Conservation (phyloP, 176 grass and related monocot genomes). For the Aegilops sharonensis region DNA sequence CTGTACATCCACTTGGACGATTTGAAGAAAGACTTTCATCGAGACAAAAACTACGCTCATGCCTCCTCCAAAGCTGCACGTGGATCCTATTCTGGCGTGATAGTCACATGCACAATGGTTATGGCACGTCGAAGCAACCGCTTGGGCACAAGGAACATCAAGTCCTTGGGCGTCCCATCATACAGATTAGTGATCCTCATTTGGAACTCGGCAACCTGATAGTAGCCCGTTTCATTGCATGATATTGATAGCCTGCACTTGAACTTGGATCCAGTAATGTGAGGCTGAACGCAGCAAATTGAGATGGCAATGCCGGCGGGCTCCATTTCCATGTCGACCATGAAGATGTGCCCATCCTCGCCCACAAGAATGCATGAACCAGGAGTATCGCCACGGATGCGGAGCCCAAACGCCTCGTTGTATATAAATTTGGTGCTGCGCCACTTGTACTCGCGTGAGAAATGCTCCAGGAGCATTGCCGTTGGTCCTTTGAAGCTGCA, state of each 20-base stretch:
- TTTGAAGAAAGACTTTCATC: too few relatives aligned
- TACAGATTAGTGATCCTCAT: neutral
- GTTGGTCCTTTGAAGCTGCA: neutral
- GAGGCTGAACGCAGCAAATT: neutral
- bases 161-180: neutral
- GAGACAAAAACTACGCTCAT: neutral
- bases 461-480: neutral
- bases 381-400: too few relatives aligned
- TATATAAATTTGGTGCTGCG: too few relatives aligned
- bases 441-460: neutral
- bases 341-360: neutral
- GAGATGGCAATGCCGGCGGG: neutral
- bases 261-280: neutral
- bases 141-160: neutral
- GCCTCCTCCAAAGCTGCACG: neutral
- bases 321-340: neutral
- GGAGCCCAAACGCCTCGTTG: too few relatives aligned
- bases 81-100: neutral
- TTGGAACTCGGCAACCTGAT: neutral
- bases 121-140: neutral
- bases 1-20: too few relatives aligned
- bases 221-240: neutral
- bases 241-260: neutral
- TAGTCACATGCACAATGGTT: neutral
- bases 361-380: neutral